Evolutionary conservation across 2,329 filamentous ascomycete species (phyloP), one percentile per base, ranked within the genome.

Genomic region (Chaetomiaceae sp.): DNA sequence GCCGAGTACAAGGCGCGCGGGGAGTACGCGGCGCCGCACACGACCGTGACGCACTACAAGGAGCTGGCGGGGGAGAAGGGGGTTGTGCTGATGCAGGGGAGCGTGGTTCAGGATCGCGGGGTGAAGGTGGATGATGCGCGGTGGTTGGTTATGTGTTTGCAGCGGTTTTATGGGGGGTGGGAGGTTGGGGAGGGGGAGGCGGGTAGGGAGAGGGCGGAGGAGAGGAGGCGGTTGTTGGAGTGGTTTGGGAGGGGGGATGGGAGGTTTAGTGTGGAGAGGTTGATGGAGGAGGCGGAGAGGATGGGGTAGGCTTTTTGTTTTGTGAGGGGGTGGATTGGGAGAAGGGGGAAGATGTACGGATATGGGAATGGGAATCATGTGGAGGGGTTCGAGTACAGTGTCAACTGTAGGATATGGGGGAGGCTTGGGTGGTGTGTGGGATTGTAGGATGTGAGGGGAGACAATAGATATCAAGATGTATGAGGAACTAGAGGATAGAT

Each of bases 1-100:
- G 92, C 89, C 14, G 89, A 96, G 66, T 99, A 87, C 73, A 96
- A 97, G 75, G 72, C 89, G 51, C 79, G 92, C 45, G 91, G 91
- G 45, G 88, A 96, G 68, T 99, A 83, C 65, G 89, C 89, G 39
- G 82, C 86, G 68, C 91, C 93, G 41, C 93, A 99, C 65, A 99
- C 93, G 0, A 96, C 89, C 3, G 75, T 97, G 49, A 96, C 92
- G 35, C 90, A 97, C 69, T 89, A 99, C 69, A 72, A 86, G 14
- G 93, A 99, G 68, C 72, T 96, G 2, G 81, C 81, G 0, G 42
- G 17, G 52, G 79, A 82, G 9, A 88, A 89, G 62, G 88, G 84
- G 5, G 64, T 97, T 21, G 90, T 96, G 13, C 73, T 99, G 56
- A 85, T 96, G 75, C 87, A 93, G 65, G 93, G 93, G 0, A 77